These are phyloP conservation scores for Fusarium continuum DNA, from an alignment of 2,329 filamentous ascomycete genomes.

Conservation along the genomic window DNA sequence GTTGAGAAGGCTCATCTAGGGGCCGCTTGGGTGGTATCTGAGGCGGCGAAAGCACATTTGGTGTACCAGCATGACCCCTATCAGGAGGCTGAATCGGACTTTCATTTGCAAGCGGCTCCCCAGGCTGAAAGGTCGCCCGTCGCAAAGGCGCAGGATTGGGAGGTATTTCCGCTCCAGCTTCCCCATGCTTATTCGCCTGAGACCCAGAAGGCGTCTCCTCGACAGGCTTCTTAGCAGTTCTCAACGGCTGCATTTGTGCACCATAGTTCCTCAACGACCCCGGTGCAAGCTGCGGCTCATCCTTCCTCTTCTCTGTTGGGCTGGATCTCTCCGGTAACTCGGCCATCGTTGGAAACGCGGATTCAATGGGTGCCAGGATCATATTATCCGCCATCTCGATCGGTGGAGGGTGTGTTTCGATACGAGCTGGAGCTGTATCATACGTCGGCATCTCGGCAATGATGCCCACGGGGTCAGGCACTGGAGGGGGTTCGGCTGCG, in stretches of 20 bases:
- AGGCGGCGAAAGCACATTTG: conserved; percentile 38
- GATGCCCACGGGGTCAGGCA: conserved; percentile 54
- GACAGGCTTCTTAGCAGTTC: conserved; percentile 9
- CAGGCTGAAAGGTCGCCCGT: conserved; percentile 40
- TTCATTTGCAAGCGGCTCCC: conserved; percentile 35
- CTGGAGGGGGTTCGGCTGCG: conserved; percentile 37
- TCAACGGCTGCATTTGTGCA: conserved; percentile 17
- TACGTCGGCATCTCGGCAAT: conserved; percentile 60
- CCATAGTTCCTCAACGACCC: conserved; percentile 22
- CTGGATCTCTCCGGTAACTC: conserved; percentile 52
- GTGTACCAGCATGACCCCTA: conserved; percentile 33
- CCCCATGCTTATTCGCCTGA: conserved; percentile 33
- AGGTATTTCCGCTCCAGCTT: conserved; percentile 1
- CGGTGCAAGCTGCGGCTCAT: conserved; percentile 27
- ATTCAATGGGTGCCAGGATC: conserved; percentile 50
- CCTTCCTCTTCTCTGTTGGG: conserved; percentile 42
- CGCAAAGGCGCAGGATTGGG: conserved; percentile 15
- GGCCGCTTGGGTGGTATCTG: conserved; percentile 34
- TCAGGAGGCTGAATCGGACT: conserved; percentile 30
- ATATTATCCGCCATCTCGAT: conserved; percentile 56
- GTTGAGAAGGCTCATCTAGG: conserved; percentile 4
- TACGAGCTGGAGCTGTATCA: conserved; percentile 51
- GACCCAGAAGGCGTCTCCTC: conserved; percentile 3
- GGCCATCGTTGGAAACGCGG: conserved; percentile 42
- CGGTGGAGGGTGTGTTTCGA: conserved; percentile 56